Percentiles rank a stretch among this genome's conserved stretches.
These are phyloP conservation scores for Funneliformis caledonium DNA, from an alignment of 371 early-diverging fungal species.

Conservation along the genomic window DNA sequence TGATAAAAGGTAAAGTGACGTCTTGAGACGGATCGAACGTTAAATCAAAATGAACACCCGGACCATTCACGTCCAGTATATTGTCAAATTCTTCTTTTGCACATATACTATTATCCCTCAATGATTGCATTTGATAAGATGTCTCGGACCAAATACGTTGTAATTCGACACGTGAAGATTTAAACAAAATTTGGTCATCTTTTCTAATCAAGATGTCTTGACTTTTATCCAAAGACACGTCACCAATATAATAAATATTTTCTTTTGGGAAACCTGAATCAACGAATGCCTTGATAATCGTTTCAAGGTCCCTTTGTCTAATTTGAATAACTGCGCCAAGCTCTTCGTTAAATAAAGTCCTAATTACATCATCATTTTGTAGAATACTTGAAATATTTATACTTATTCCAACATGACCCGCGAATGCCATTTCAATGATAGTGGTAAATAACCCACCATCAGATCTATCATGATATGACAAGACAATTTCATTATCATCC, in stretches of 20 bases:
- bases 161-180: constrained; percentile 64
- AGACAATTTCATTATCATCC: constrained; percentile 54
- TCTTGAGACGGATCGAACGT: constrained; percentile 78
- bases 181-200: constrained; percentile 45
- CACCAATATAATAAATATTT: constrained; percentile 68
- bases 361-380: constrained; percentile 57
- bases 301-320: constrained; percentile 59
- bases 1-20: constrained; percentile 41
- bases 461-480: constrained; percentile 97
- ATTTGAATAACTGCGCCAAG: constrained; percentile 95
- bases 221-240: constrained; percentile 53
- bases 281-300: constrained; percentile 58
- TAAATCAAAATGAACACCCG: constrained; percentile 75
- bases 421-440: constrained; percentile 93
- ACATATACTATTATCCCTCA: constrained; percentile 89
- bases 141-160: constrained; percentile 89
- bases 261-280: constrained; percentile 59
- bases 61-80: constrained; percentile 70
- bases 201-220: constrained; percentile 36
- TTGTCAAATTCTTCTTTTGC: constrained; percentile 84
- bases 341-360: constrained; percentile 92
- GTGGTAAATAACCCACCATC: constrained; percentile 95
- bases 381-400: constrained; percentile 63
- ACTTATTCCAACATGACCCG: constrained; percentile 84
- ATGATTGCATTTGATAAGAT: constrained; percentile 86